These are phyloP conservation scores for Eucalyptus brandiana DNA, from an alignment of 345 rosid species.

Conservation along the genomic window DNA sequence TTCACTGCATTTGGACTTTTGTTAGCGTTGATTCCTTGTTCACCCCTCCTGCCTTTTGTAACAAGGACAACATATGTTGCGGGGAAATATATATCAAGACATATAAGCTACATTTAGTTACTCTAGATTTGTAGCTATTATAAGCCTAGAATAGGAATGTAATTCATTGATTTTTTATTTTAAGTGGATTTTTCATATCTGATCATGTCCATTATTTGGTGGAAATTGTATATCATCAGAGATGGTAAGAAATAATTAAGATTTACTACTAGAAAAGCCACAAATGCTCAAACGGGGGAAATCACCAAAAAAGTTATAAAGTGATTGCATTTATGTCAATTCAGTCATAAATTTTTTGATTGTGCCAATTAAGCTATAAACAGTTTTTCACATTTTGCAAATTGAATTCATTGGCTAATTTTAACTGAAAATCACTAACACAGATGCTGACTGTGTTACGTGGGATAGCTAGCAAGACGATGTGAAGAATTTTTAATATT, in stretches of 20 bases:
- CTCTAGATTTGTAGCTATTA: background rate
- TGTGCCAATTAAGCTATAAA: no score
- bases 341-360: no score
- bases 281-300: background rate
- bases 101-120: background rate
- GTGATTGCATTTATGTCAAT: no score
- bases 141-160: background rate
- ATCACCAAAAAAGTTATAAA: background rate
- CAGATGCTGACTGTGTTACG: accelerated
- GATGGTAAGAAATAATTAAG: background rate
- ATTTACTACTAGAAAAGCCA: background rate
- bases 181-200: background rate
- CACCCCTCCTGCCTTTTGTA: background rate
- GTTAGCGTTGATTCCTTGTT: background rate
- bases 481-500: no score
- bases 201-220: background rate
- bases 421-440: no score
- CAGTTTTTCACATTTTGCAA: background rate
- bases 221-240: background rate
- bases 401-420: background rate
- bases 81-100: background rate
- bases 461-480: accelerated
- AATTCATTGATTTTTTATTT: background rate
- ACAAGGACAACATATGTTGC: background rate
- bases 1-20: background rate